phyloP scores from a whole-genome alignment of 345 rosid genomes.

The Lagerstroemia speciosa region DNA sequence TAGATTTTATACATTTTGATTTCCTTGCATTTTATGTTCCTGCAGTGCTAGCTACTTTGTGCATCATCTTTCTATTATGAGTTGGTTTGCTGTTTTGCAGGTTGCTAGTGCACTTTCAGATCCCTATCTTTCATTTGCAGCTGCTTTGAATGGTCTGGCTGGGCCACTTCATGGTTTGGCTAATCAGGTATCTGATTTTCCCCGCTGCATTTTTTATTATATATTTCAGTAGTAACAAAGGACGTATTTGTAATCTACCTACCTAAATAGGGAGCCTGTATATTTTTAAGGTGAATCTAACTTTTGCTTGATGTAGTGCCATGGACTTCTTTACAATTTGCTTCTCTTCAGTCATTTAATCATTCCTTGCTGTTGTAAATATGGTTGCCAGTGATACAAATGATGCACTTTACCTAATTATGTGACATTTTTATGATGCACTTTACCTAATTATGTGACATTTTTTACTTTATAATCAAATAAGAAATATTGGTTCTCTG shows the following conservation, averaged over 20 bases:
- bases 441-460: too few relatives aligned
- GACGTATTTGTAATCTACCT: too few relatives aligned
- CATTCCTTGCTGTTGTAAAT: background rate
- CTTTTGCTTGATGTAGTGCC: background rate
- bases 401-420: background rate
- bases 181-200: conserved; percentile 61
- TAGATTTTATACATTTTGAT: background rate
- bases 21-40: conserved; percentile 2
- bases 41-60: background rate
- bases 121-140: conserved; percentile 97
- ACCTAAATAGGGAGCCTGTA: background rate
- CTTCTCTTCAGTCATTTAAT: background rate
- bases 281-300: background rate
- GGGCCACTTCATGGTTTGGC: conserved; percentile 99
- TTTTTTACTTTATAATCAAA: too few relatives aligned
- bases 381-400: background rate
- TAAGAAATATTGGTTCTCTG: too few relatives aligned
- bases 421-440: too few relatives aligned
- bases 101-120: conserved; percentile 98
- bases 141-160: conserved; percentile 95
- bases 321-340: background rate
- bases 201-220: too few relatives aligned
- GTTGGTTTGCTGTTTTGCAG: conserved; percentile 22
- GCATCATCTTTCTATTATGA: background rate
- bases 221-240: too few relatives aligned